phyloP scores from a whole-genome alignment of 768 basidiomycete species.

The Pisolithus tinctorius region DNA sequence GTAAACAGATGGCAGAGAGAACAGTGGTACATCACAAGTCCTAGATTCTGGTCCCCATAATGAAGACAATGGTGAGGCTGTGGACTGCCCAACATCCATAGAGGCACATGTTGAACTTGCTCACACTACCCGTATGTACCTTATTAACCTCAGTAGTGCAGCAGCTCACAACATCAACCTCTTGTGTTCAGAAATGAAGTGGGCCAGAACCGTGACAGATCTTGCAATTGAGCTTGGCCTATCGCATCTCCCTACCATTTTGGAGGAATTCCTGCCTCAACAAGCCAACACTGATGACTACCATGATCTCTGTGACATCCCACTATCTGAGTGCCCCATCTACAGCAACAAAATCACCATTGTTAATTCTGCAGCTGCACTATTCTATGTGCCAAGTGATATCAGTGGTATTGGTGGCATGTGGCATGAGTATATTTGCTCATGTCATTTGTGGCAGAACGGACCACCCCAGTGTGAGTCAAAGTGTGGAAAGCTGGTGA shows the following conservation, averaged over 20 bases:
- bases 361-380: neutral
- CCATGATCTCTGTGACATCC: neutral
- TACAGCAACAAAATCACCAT: slow-evolving; percentile 6
- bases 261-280: slow-evolving; percentile 18
- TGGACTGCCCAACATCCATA: neutral
- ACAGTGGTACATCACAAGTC: neutral
- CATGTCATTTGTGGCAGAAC: slow-evolving; percentile 1
- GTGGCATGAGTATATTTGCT: slow-evolving; percentile 2
- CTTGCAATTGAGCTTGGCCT: slow-evolving; percentile 23
- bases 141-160: neutral
- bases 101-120: slow-evolving; percentile 7
- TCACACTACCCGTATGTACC: slow-evolving; percentile 28
- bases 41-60: neutral
- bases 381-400: slow-evolving; percentile 5
- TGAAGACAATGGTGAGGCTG: neutral
- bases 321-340: slow-evolving; percentile 4
- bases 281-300: slow-evolving; percentile 1
- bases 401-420: slow-evolving; percentile 7
- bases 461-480: slow-evolving; percentile 10
- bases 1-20: neutral
- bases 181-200: neutral
- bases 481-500: too few relatives aligned
- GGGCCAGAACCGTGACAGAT: slow-evolving; percentile 8
- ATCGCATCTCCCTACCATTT: slow-evolving; percentile 8
- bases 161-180: neutral